Conservation (phyloP, 116 monocot species). For the Zostera marina region DNA sequence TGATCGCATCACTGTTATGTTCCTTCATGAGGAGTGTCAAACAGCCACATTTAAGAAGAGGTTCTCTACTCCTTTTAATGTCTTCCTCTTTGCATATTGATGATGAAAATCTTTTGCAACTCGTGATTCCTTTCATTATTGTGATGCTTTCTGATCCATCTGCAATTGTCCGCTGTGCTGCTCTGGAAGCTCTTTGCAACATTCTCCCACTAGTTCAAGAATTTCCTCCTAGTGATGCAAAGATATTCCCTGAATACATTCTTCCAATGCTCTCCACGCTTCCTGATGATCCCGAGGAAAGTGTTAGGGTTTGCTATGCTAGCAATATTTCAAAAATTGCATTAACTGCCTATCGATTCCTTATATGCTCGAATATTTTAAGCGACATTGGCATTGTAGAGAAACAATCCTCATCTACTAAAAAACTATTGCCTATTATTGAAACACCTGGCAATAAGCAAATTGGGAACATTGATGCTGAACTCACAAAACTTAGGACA, state of each 20-base stretch:
- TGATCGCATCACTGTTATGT: conserved; percentile 82
- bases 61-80: conserved; percentile 52
- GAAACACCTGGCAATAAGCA: conserved; percentile 26
- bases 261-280: conserved; percentile 99
- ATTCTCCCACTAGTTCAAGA: conserved; percentile 67
- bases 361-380: conserved; percentile 28
- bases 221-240: conserved; percentile 93
- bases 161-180: conserved; percentile 93
- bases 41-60: conserved; percentile 82
- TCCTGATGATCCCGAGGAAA: conserved; percentile 98
- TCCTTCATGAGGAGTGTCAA: conserved; percentile 86
- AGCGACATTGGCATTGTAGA: neutral
- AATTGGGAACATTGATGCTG: conserved; percentile 17
- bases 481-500: conserved; percentile 52
- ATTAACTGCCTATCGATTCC: conserved; percentile 69
- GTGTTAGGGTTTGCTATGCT: conserved; percentile 97
- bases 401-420: conserved; percentile 12
- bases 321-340: conserved; percentile 91
- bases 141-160: conserved; percentile 91
- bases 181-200: conserved; percentile 82
- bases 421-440: conserved; percentile 13
- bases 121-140: conserved; percentile 90
- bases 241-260: conserved; percentile 96
- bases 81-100: conserved; percentile 71
- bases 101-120: conserved; percentile 92